Evolutionary conservation across 1,284 basidiomycete genomes (phyloP), one percentile per base, ranked within the genome.

Genomic region (Tremellales sp.): DNA sequence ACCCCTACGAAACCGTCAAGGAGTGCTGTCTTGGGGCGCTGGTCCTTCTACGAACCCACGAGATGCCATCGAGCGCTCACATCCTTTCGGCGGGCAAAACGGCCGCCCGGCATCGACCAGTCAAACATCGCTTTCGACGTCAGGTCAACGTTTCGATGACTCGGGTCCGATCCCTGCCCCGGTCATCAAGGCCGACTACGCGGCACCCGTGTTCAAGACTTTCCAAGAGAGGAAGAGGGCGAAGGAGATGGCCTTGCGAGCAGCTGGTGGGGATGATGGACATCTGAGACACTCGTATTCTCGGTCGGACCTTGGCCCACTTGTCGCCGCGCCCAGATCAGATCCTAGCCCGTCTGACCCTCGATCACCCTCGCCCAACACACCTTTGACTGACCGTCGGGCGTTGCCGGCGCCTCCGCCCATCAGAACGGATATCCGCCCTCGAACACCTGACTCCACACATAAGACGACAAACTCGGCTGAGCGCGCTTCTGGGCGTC

Each of bases 211-310:
- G 10, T 70, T 74, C 47, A 62, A 64, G 51, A 72, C 72, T 2
- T 74, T 72, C 45, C 68, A 70, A 51, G 68, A 72, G 21, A 57
- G 69, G 22, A 67, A 64, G 51, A 51, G 64, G 25, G 70, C 65
- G 26, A 68, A 67, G 36, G 68, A 72, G 40, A 39, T 53, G 27
- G 62, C 61, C 2, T 27, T 64, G 24, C 40, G 51, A 21, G 57
- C 60, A 8, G 52, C 56, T 13, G 45, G 40, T 13, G 46, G 46
- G 4, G 26, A 27, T 11, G 19, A 19, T n/a, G 10, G 26, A 51
- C 52, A 2, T 45, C 31, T 4, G 6, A 31, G 10, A 24, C 29
- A 33, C 13, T 21, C 46, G n/a, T 40, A 43, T 22, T 25, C 37
- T 26, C 35, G 17, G 31, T 43, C 43, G 21, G 24, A n/a, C 11